Percentiles rank a stretch among this genome's conserved stretches.
Evolutionary conservation across 257 asterid species (phyloP).

Genomic region (Lycium barbarum): DNA sequence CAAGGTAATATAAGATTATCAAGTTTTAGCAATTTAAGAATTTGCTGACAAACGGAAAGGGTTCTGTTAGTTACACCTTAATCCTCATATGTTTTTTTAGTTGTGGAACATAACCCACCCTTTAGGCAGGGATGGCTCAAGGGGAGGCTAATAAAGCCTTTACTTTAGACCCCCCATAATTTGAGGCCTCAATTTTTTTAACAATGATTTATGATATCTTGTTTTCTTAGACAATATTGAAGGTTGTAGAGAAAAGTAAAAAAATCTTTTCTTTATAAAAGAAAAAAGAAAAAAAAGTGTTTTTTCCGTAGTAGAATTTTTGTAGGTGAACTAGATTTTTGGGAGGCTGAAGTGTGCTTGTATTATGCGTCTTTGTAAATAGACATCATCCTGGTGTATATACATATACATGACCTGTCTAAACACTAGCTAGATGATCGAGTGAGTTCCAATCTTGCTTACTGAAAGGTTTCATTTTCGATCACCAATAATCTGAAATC

Average conservation of each 20-base stretch:
- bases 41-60: neutral
- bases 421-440: neutral
- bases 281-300: too few relatives aligned
- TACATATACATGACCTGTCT: neutral
- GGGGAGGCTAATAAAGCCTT: too few relatives aligned
- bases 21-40: neutral
- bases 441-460: neutral
- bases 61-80: neutral
- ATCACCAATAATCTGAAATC: neutral
- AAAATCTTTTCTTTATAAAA: neutral
- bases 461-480: neutral
- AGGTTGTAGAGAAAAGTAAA: neutral
- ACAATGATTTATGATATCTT: too few relatives aligned
- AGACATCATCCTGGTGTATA: neutral
- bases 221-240: too few relatives aligned
- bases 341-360: conserved; percentile 8
- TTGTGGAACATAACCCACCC: neutral
- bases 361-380: neutral
- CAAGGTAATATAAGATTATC: conserved; percentile 54
- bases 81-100: neutral
- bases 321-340: neutral
- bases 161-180: too few relatives aligned
- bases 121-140: neutral
- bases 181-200: too few relatives aligned
- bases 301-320: too few relatives aligned